Conservation (phyloP, 257 asterid genomes). For the Scutellaria minor region DNA sequence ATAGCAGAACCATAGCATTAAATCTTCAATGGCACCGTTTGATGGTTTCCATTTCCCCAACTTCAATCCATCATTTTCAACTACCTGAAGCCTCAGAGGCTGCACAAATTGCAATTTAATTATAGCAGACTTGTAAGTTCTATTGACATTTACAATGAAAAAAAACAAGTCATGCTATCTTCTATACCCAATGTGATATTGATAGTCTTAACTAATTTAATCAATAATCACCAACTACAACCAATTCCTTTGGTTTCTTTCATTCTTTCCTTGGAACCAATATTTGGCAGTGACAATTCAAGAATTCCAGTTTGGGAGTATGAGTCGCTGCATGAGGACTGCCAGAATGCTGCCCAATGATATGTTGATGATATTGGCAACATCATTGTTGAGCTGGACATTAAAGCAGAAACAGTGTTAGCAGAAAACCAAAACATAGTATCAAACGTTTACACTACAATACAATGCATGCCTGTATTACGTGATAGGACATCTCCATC, state of each 20-base stretch:
- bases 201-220: neutral
- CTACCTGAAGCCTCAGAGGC: neutral
- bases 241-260: neutral
- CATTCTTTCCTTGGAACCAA: neutral
- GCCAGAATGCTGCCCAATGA: conserved; percentile 77
- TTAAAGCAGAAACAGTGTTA: conserved; percentile 14
- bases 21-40: neutral
- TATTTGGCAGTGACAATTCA: neutral
- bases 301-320: conserved; percentile 46
- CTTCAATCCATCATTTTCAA: neutral
- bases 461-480: too few relatives aligned
- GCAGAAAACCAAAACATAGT: neutral
- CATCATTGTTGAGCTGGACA: conserved; percentile 74
- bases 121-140: neutral
- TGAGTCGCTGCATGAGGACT: conserved; percentile 62
- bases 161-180: conserved; percentile 1
- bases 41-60: too few relatives aligned
- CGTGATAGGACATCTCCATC: too few relatives aligned
- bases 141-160: neutral
- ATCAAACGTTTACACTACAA: neutral
- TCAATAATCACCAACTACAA: too few relatives aligned
- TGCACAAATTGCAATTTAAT: neutral
- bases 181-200: neutral
- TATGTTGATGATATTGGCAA: conserved; percentile 73
- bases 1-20: neutral